Evolutionary conservation across 345 rosid genomes (phyloP).

Genomic region (Toxicodendron radicans): DNA sequence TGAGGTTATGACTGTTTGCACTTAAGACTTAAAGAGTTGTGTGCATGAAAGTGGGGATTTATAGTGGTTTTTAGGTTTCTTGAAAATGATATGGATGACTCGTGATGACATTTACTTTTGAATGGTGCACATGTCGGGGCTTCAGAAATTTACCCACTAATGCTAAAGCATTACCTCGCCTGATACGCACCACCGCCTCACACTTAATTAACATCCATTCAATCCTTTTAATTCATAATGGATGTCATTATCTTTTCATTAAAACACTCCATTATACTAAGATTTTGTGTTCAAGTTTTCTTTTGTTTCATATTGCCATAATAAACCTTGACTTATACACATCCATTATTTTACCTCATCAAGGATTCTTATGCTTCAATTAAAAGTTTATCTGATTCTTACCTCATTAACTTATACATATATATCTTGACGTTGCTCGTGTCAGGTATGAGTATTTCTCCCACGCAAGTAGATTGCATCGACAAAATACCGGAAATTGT

Average conservation of each 20-base stretch:
- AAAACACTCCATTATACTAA: neutral
- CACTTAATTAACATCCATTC: constrained; percentile 9
- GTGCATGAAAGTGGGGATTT: constrained; percentile 25
- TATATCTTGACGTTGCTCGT: no score
- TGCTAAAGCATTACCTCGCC: neutral
- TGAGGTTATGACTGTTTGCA: constrained; percentile 4
- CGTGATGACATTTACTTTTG: constrained; percentile 21
- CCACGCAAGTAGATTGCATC: no score
- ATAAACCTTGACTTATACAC: no score
- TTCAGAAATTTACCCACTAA: constrained; percentile 1
- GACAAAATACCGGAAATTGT: no score
- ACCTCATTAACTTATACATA: no score
- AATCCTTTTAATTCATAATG: neutral
- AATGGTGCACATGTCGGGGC: constrained; percentile 9
- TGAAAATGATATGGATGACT: constrained; percentile 29
- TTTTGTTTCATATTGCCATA: no score
- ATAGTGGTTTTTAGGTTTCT: constrained; percentile 22
- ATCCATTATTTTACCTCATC: no score
- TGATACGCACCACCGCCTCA: constrained; percentile 37
- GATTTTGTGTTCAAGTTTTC: no score
- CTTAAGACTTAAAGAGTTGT: neutral
- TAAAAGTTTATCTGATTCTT: no score
- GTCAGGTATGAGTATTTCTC: no score
- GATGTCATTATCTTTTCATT: neutral
- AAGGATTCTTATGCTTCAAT: no score